Evolutionary conservation across 192 early-diverging fungal species (phyloP), one percentile per base, ranked within the genome.

Genomic region (Hyaloraphidium curvatum): DNA sequence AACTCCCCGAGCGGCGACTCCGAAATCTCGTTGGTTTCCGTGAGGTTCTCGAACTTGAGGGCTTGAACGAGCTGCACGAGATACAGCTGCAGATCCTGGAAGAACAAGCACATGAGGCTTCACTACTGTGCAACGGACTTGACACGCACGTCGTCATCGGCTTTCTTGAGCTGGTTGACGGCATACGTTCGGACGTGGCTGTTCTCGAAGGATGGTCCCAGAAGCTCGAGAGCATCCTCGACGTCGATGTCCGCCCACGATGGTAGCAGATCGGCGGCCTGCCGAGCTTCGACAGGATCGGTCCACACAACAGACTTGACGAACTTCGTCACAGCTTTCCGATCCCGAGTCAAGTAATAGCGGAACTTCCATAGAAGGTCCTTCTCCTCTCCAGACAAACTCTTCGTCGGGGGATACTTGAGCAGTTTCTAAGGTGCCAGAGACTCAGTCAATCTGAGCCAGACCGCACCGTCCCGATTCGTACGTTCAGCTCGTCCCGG

Each of bases 341-440:
- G 25, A 31, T 99, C 91, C 21, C 84, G 65, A 21, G 90, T 87
- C 35, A 99, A 67, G 56, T 94, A 91, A 54, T 87, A 95, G 51
- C 96, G 73, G 63, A 91, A 99, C 59, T 94, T 96, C 96, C 96
- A 99, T 22, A 97, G 65, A n/a, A 91, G 56, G 56, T 99, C 89
- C 59, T 93, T 93, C 58, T 94, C 88, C 51, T 84, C 81, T 26
- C 76, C 75, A 0, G 79, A 81, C 13, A 99, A 67, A 26, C 65
- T 63, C 51, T 93, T 77, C 1, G 90, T 87, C 0, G 92, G 91
- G 28, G 96, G 89, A 61, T 94, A 95, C 59, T 78, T 62, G 56
- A 97, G 66, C 31, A 99, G 91, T 60, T 70, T 78, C 86, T 89
- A 63, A 39, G 14, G 43, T 9, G 23, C 17, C 14, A 48, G 17